Percentiles rank a stretch among this genome's conserved stretches.
Evolutionary conservation across 2,329 filamentous ascomycete species (phyloP).

Genomic region (Gnomoniopsis smithogilvyi): DNA sequence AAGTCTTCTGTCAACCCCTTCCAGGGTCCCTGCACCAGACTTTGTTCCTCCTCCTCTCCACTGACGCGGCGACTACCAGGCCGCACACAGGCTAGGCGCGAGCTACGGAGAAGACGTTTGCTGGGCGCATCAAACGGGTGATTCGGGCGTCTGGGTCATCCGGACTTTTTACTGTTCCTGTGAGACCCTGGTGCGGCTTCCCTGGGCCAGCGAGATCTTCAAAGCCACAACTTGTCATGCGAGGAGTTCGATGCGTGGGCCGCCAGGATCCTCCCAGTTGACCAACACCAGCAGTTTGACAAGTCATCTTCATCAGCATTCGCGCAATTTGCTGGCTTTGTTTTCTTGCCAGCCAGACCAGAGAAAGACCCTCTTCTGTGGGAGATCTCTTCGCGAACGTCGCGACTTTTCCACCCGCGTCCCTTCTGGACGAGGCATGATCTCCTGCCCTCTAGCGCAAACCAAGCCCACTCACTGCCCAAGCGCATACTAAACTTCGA

Average conservation of each 20-base stretch:
- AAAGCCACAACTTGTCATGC: constrained; percentile 18
- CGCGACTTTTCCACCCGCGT: constrained; percentile 23
- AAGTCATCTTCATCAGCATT: constrained; percentile 21
- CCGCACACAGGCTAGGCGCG: constrained; percentile 14
- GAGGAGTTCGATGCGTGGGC: constrained; percentile 20
- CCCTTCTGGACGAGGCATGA: constrained; percentile 16
- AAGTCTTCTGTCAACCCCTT: constrained; percentile 14
- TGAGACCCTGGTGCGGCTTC: constrained; percentile 40
- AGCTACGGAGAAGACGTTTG: constrained; percentile 16
- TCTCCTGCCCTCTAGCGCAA: constrained; percentile 16
- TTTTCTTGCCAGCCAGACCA: constrained; percentile 21
- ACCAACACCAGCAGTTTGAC: constrained; percentile 20
- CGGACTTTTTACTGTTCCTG: constrained; percentile 22
- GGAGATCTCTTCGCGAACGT: constrained; percentile 19
- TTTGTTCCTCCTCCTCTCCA: constrained; percentile 12
- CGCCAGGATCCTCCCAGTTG: constrained; percentile 26
- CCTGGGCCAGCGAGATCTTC: constrained; percentile 26
- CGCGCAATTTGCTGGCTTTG: constrained; percentile 20
- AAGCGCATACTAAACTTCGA: constrained; percentile 17
- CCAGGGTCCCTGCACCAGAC: constrained; percentile 13
- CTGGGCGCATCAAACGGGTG: constrained; percentile 14
- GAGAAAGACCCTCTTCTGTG: constrained; percentile 12
- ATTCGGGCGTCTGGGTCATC: constrained; percentile 13
- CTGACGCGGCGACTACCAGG: constrained; percentile 14
- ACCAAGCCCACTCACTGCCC: constrained; percentile 10